Conservation (phyloP, 169 alveolate genomes). For the Plasmodium falciparum region DNA sequence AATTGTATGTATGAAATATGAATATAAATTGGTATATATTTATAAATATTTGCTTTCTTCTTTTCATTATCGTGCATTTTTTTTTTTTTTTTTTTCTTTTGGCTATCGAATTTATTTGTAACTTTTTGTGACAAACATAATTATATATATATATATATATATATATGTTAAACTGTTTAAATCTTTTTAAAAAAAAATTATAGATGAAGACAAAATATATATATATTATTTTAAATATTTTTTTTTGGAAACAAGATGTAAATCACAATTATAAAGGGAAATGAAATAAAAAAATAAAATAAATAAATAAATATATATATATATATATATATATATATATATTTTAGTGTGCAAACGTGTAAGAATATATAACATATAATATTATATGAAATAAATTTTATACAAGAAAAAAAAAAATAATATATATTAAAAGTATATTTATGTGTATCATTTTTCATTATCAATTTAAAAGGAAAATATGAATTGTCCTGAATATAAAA, state of each 20-base stretch:
- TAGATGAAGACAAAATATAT: no score
- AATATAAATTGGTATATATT: background rate
- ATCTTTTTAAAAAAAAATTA: no score
- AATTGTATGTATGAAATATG: no score
- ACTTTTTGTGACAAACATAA: no score
- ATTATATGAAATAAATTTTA: slow-evolving; percentile 5
- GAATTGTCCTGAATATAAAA: background rate
- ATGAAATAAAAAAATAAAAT: background rate
- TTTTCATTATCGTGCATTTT: slow-evolving; percentile 2
- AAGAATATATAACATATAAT: background rate
- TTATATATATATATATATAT: no score
- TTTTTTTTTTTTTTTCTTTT: no score
- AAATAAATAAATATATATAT: background rate
- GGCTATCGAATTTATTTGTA: no score
- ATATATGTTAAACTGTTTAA: no score
- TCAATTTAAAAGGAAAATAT: background rate
- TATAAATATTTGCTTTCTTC: background rate
- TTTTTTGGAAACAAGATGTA: no score
- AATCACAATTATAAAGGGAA: background rate
- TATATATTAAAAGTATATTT: background rate
- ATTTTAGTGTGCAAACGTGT: slow-evolving; percentile 29
- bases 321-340: background rate
- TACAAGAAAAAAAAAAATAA: background rate
- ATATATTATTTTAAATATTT: no score
- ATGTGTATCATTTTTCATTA: slow-evolving; percentile 1